Percentiles rank a stretch among this genome's conserved stretches.
Evolutionary conservation across 495 filamentous ascomycete species (phyloP).

Genomic region (Hypoxylon fuscum): DNA sequence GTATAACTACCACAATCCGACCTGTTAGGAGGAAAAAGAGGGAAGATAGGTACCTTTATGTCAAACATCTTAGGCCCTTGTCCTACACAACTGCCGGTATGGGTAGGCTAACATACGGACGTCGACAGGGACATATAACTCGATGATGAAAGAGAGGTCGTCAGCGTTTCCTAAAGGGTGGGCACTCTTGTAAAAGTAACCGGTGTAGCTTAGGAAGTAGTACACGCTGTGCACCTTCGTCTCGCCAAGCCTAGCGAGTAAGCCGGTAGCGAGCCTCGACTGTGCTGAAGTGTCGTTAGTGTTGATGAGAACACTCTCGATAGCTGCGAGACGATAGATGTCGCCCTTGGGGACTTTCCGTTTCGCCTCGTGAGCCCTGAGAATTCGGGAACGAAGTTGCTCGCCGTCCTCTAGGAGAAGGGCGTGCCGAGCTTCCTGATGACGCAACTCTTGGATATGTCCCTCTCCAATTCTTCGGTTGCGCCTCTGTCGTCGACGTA

Average conservation of each 20-base stretch:
- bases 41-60: background rate
- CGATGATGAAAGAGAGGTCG: background rate
- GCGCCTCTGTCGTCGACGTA: too few species aligned
- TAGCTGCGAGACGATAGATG: too few species aligned
- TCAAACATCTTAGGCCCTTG: background rate
- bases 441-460: too few species aligned
- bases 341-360: too few species aligned
- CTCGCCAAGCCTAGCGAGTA: slow-evolving; percentile 2
- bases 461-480: too few species aligned
- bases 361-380: too few species aligned
- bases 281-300: background rate
- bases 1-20: too few species aligned
- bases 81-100: slow-evolving; percentile 24
- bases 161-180: background rate
- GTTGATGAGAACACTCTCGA: slow-evolving; percentile 6
- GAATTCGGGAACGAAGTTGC: too few species aligned
- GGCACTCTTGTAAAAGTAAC: slow-evolving; percentile 6
- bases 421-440: too few species aligned
- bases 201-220: slow-evolving; percentile 18
- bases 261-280: background rate
- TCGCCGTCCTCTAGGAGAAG: too few species aligned
- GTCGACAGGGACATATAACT: slow-evolving; percentile 5
- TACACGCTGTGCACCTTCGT: background rate
- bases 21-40: too few species aligned
- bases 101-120: slow-evolving; percentile 6